These are phyloP conservation scores for Allium sativum DNA, from an alignment of 106 monocot genomes.

Conservation along the genomic window DNA sequence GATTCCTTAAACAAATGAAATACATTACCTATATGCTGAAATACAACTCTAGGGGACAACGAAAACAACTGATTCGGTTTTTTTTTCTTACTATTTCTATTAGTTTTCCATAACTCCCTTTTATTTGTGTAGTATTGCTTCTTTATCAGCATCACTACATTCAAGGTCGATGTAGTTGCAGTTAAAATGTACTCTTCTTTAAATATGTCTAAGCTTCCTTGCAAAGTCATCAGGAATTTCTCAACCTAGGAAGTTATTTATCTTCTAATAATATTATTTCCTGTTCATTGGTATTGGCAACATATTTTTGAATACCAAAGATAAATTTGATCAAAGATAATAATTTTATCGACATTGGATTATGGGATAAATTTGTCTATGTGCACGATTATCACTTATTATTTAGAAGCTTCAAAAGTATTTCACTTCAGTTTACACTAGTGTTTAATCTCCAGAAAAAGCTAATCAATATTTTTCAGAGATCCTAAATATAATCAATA, in stretches of 20 bases:
- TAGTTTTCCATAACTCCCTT: conserved; percentile 62
- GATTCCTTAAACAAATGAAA: too few species aligned
- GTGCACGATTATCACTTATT: too few species aligned
- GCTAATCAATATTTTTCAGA: too few species aligned
- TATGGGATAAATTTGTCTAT: too few species aligned
- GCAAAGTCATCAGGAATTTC: conserved; percentile 46
- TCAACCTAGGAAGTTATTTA: conserved; percentile 44
- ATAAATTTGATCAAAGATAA: conserved; percentile 34
- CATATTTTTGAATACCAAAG: conserved; percentile 14
- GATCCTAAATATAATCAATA: too few species aligned
- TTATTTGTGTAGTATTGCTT: conserved; percentile 77
- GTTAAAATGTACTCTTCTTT: conserved; percentile 28
- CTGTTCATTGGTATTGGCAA: conserved; percentile 1
- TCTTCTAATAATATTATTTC: conserved; percentile 34
- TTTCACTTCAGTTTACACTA: too few species aligned
- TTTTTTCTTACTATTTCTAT: conserved; percentile 58
- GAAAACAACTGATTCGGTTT: background rate
- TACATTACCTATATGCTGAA: too few species aligned
- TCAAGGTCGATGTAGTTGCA: conserved; percentile 35
- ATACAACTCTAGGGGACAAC: too few species aligned
- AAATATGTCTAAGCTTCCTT: conserved; percentile 52
- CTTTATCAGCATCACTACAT: conserved; percentile 68
- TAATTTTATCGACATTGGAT: conserved; percentile 5
- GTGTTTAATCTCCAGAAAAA: too few species aligned
- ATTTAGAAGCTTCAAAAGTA: too few species aligned